Evolutionary conservation across 257 asterid genomes (phyloP), one percentile per base, ranked within the genome.

Genomic region (Solanum ossicruentum): DNA sequence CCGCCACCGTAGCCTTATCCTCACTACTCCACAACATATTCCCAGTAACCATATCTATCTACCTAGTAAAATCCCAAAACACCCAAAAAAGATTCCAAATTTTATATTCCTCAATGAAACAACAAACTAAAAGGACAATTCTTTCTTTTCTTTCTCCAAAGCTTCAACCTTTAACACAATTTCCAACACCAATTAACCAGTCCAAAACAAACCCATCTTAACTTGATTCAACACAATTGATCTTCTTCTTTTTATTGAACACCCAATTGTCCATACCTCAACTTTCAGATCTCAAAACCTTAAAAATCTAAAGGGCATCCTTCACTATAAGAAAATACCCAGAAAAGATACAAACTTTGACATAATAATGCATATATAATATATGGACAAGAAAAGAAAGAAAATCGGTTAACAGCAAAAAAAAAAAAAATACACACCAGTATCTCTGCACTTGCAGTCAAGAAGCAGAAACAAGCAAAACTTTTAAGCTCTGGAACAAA

Each of bases 1-100:
- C 92, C 39, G 93, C 95, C 86, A 93, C 97, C 92, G 90, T 88
- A 78, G 91, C 92, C 84, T 89, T 95, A 81, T 93, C 99, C 87
- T 93, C 99, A 86, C 92, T 92, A 79, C 83, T 90, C 99, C 98
- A 93, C 55, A 81, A 84, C 88, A 90, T 85, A 51, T 85, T 90
- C 88, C 91, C 98, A 94, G 91, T 93, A 58, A 83, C 93, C 85
- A 87, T 86, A 26, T 84, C 32, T 60, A 60, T 86, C 91, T n/a
- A 90, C 81, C 82, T 15, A 73, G 21, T 7, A 8, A 73, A 82
- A 86, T 78, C 81, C 52, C 23, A 56, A 7, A 84, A 12, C 60
- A 60, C 88, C 78, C 57, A 86, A 36, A 72, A 83, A 86, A 72
- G 17, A 85, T 58, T 39, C 85, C 20, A 54, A 67, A 80, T 73